phyloP scores from a whole-genome alignment of 257 asterid genomes.

The Eucommia ulmoides region DNA sequence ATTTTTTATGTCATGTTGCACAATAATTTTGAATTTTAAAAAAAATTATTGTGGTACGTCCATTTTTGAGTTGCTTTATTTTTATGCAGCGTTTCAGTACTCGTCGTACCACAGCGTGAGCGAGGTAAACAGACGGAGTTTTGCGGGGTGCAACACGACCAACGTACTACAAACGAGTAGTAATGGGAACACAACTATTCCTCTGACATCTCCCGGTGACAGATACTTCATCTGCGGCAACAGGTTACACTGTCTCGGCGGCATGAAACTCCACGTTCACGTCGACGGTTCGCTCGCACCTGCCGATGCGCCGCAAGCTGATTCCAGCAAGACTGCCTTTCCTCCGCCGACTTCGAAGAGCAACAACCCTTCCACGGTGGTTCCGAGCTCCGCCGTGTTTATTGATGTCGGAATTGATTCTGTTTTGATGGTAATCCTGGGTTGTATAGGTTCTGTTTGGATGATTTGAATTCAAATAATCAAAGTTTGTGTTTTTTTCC shows the following conservation, averaged over 20 bases:
- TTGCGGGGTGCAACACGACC: conserved; percentile 53
- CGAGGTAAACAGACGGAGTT: conserved; percentile 39
- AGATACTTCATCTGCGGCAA: conserved; percentile 58
- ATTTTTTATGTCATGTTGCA: no score
- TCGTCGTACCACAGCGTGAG: conserved; percentile 48
- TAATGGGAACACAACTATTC: conserved; percentile 48
- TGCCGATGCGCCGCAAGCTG: conserved; percentile 22
- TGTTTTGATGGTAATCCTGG: no score
- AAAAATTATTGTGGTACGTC: no score
- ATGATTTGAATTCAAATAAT: no score
- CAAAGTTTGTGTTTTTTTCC: no score
- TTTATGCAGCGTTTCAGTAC: conserved; percentile 50
- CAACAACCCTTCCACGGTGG: conserved; percentile 1
- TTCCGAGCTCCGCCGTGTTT: background rate
- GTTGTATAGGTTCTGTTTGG: no score
- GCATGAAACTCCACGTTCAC: conserved; percentile 62
- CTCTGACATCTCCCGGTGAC: conserved; percentile 38
- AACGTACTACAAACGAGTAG: conserved; percentile 48
- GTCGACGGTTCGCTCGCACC: conserved; percentile 24
- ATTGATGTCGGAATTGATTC: no score
- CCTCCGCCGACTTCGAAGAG: conserved; percentile 51
- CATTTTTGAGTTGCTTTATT: no score
- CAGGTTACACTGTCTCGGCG: conserved; percentile 64
- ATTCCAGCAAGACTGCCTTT: conserved; percentile 7
- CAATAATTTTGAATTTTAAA: no score